A percentile compares a stretch with the other conserved stretches of the same genome.
phyloP scores from a whole-genome alignment of 2,329 filamentous ascomycete genomes.

The Arthrobotrys pseudoclavata region DNA sequence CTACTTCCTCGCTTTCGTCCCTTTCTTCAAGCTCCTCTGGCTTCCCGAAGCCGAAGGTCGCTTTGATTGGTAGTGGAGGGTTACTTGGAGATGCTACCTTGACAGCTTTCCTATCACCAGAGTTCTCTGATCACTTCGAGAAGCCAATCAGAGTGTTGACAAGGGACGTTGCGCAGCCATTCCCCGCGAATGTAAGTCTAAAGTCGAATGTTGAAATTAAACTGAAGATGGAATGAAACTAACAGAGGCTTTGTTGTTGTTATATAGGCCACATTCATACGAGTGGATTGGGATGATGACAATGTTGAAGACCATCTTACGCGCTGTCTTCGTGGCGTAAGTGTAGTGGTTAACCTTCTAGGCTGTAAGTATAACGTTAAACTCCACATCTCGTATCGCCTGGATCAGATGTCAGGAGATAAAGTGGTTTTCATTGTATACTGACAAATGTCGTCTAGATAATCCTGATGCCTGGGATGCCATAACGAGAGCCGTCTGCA shows the following conservation, averaged over 20 bases:
- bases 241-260: conserved; percentile 20
- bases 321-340: conserved; percentile 45
- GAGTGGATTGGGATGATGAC: conserved; percentile 57
- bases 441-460: conserved; percentile 55
- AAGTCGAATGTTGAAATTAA: neutral
- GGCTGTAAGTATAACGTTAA: conserved; percentile 45
- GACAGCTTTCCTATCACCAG: conserved; percentile 47
- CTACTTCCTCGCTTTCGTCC: conserved; percentile 52
- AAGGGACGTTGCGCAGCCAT: conserved; percentile 36
- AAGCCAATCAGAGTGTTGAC: conserved; percentile 56
- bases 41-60: conserved; percentile 52
- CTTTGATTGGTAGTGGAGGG: conserved; percentile 55
- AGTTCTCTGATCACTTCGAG: conserved; percentile 54
- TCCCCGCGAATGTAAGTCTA: conserved; percentile 39
- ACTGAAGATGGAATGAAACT: conserved; percentile 25
- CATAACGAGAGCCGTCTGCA: conserved; percentile 54
- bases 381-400: conserved; percentile 35
- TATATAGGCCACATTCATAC: conserved; percentile 54
- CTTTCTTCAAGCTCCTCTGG: conserved; percentile 52
- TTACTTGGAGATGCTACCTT: conserved; percentile 56
- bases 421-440: neutral
- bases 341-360: conserved; percentile 56
- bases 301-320: conserved; percentile 56
- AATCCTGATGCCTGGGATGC: conserved; percentile 55
- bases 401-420: conserved; percentile 4